A percentile compares a stretch with the other conserved stretches of the same genome.
These are phyloP conservation scores for Pseudogymnoascus sp. DNA, from an alignment of 2,329 filamentous ascomycete genomes.

Conservation along the genomic window DNA sequence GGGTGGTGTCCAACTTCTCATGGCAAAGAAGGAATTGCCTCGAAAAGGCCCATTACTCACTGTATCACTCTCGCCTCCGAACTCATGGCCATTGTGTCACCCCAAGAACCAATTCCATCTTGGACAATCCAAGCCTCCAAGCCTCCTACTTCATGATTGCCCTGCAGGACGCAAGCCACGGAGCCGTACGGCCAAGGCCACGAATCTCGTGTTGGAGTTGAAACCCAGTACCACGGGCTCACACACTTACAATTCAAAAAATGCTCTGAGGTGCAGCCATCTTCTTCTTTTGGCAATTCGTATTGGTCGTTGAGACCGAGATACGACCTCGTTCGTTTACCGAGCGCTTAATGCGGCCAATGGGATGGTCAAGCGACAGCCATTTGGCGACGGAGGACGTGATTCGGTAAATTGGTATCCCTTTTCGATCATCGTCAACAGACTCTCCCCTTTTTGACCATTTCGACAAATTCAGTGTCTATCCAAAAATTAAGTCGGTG, in stretches of 20 bases:
- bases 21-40: background rate
- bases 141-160: background rate
- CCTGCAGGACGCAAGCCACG: background rate
- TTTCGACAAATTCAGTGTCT: background rate
- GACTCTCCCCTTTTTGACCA: background rate
- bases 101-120: background rate
- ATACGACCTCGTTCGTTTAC: background rate
- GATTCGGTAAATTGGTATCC: background rate
- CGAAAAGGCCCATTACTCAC: background rate
- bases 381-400: background rate
- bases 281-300: background rate
- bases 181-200: background rate
- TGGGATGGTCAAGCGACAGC: background rate
- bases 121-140: background rate
- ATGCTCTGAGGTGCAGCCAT: background rate
- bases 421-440: background rate
- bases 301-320: background rate
- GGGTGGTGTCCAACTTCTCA: background rate
- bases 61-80: background rate
- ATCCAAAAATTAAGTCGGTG: background rate
- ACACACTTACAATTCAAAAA: background rate
- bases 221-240: background rate
- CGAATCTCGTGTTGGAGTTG: background rate
- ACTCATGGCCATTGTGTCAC: background rate
- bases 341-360: background rate